Conservation (phyloP, 495 filamentous ascomycete genomes). For the Neurospora africana region DNA sequence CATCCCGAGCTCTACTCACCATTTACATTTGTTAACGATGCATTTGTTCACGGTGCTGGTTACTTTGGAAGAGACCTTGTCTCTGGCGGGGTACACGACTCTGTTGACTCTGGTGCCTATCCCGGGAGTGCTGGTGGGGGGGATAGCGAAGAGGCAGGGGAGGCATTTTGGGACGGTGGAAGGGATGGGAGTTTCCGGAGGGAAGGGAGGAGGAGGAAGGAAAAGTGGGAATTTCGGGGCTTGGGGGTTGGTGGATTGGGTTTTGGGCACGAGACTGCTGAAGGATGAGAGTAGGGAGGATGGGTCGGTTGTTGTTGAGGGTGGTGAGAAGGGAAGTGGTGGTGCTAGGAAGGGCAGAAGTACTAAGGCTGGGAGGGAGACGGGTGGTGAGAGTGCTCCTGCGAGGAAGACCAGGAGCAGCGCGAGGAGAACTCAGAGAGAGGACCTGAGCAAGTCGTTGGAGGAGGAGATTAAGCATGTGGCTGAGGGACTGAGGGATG, state of each 20-base stretch:
- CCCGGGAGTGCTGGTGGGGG: constrained; percentile 64
- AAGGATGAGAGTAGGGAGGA: constrained; percentile 12
- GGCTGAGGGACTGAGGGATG: background rate
- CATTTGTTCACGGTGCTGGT: constrained; percentile 55
- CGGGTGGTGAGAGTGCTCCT: constrained; percentile 22
- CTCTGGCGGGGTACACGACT: constrained; percentile 65
- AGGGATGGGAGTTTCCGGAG: background rate
- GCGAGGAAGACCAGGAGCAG: constrained; percentile 23
- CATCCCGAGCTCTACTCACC: constrained; percentile 39
- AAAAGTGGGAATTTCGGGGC: constrained; percentile 59
- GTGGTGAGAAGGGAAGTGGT: constrained; percentile 48
- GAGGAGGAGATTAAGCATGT: background rate
- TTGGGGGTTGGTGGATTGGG: constrained; percentile 71
- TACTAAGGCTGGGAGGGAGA: constrained; percentile 12
- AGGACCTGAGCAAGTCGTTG: background rate
- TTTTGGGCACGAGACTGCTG: constrained; percentile 52
- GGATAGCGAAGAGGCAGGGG: constrained; percentile 62
- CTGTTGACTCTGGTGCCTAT: constrained; percentile 19
- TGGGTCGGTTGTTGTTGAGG: constrained; percentile 38
- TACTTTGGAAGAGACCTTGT: constrained; percentile 67
- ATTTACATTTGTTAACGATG: constrained; percentile 76
- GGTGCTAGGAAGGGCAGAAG: constrained; percentile 40
- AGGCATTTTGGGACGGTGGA: constrained; percentile 49
- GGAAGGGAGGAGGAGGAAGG: too few relatives aligned
- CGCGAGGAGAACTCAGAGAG: constrained; percentile 15